Conservation (phyloP, 352 stramenopile genomes). For the Phytophthora sojae region DNA sequence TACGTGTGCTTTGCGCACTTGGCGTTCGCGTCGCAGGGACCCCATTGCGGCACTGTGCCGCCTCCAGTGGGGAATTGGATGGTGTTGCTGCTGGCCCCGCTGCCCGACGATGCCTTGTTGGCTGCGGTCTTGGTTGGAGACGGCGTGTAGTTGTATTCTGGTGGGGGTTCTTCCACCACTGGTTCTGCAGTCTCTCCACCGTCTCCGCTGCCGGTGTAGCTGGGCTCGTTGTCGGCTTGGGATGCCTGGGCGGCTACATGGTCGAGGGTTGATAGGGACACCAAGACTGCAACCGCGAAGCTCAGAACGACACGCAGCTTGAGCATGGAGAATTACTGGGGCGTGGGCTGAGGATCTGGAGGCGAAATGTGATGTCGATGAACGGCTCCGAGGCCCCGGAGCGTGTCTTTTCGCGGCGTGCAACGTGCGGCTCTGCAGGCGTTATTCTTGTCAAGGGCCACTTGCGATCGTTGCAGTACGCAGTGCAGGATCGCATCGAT, state of each 20-base stretch:
- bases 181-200: not conserved
- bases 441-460: slow-evolving; percentile 7
- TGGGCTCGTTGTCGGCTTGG: slow-evolving; percentile 3
- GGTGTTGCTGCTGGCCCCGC: not conserved
- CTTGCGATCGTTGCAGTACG: not conserved
- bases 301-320: slow-evolving; percentile 21
- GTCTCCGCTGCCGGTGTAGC: slow-evolving; percentile 19
- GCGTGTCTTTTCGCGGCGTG: slow-evolving; percentile 16
- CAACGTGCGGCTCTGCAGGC: not conserved
- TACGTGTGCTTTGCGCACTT: slow-evolving; percentile 11
- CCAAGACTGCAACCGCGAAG: slow-evolving; percentile 16
- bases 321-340: slow-evolving; percentile 13
- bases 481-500: slow-evolving; percentile 21
- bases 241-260: not conserved
- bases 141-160: not conserved
- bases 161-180: not conserved
- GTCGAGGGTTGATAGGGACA: not conserved
- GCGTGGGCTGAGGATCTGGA: slow-evolving; percentile 6
- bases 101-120: not conserved
- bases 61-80: slow-evolving; percentile 2
- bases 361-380: slow-evolving; percentile 15
- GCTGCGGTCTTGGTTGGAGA: not conserved
- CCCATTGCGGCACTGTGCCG: slow-evolving; percentile 7
- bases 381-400: not conserved
- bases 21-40: slow-evolving; percentile 2